Evolutionary conservation across 306 rosid genomes (phyloP), one percentile per base, ranked within the genome.

Genomic region (Fagus sylvatica): DNA sequence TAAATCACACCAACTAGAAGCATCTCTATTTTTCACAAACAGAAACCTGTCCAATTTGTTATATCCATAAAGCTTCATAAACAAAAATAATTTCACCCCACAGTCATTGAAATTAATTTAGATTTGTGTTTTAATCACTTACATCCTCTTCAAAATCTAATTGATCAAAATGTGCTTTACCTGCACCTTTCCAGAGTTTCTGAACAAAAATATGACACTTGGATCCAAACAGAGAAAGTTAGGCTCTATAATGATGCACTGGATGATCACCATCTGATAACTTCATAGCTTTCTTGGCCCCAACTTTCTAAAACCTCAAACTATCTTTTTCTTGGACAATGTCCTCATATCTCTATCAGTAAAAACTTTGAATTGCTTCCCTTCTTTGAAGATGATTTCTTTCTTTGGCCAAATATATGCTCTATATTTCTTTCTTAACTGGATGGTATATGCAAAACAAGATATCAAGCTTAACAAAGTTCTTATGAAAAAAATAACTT

Each of bases 361-460:
- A 91, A 80, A 88, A 88, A 89, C 97, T 92, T 92, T 91, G 85
- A 72, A 81, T 78, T 74, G 89, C 97, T 84, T 89, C 94, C 83
- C 84, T 85, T 90, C 97, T 89, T 95, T 90, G 97, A 81, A 91
- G 94, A 85, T 91, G 94, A 88, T 89, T 92, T 88, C 91, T 85
- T 88, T 91, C 98, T 93, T 95, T 95, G 97, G 90, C 96, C 99
- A 92, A 95, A 88, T 95, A 95, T 90, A 93, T 85, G 99, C 98
- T 93, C 85, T 95, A 90, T 85, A 83, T 90, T 39, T 96, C 97
- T 91, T 90, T 95, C 86, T 87, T 86, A 92, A 96, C 99, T 93
- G 98, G 93, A 96, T 87, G 78, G 96, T 96, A 89, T 91, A 94
- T 78, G 97, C 93, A 93, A 93, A 93, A 91, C 90, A 96, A 91